Evolutionary conservation across 2,329 filamentous ascomycete genomes (phyloP).

Genomic region (Ophiocordyceps australis): DNA sequence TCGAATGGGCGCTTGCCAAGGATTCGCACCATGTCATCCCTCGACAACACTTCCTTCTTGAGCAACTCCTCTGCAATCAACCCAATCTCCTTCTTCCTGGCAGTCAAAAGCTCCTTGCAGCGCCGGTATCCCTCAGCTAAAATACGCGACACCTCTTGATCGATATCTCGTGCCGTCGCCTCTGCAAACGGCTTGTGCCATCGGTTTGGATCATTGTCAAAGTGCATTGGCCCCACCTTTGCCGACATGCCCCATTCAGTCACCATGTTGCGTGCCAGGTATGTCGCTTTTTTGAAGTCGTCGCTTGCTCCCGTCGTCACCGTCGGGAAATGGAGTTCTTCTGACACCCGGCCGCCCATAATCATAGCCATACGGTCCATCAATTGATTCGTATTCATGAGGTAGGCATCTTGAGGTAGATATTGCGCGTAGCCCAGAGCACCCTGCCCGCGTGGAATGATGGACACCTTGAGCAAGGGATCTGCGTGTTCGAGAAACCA

Average conservation of each 20-base stretch:
- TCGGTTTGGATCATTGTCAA: conserved; percentile 65
- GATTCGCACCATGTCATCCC: conserved; percentile 83
- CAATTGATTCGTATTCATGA: conserved; percentile 88
- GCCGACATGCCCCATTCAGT: conserved; percentile 98
- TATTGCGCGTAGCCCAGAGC: conserved; percentile 95
- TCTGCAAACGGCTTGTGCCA: conserved; percentile 93
- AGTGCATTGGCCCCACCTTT: conserved; percentile 85
- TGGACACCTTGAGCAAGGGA: conserved; percentile 92
- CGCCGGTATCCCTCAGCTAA: conserved; percentile 85
- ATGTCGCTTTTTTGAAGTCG: conserved; percentile 96
- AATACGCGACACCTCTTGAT: conserved; percentile 77
- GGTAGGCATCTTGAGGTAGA: conserved; percentile 81
- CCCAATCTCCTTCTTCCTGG: conserved; percentile 78
- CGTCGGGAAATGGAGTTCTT: conserved; percentile 92
- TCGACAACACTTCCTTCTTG: conserved; percentile 73
- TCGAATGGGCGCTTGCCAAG: conserved; percentile 72
- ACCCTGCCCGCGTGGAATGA: conserved; percentile 89
- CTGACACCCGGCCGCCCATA: conserved; percentile 81
- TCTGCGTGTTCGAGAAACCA: conserved; percentile 98
- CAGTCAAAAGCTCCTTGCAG: conserved; percentile 65
- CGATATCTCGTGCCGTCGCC: conserved; percentile 80
- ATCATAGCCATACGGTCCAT: conserved; percentile 99
- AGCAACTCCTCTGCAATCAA: conserved; percentile 86
- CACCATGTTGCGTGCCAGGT: conserved; percentile 93
- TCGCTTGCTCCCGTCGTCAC: conserved; percentile 91